These are phyloP conservation scores for Cyclotella choctawhatcheeana DNA, from an alignment of 108 stramenopile species.

Conservation along the genomic window DNA sequence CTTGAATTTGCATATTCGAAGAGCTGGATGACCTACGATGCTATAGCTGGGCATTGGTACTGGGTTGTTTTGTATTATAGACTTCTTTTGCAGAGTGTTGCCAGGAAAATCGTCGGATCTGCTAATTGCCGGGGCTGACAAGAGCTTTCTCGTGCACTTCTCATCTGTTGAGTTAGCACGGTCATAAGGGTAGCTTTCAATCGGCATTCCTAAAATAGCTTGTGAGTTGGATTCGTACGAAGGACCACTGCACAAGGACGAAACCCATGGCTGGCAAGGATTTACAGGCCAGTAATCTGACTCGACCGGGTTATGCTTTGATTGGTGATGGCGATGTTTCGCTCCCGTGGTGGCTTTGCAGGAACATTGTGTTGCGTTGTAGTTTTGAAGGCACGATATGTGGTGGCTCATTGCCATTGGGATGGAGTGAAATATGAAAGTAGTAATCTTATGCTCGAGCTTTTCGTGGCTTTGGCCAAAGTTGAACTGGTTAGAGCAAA, in stretches of 20 bases:
- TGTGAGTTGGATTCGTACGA: background rate
- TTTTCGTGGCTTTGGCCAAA: too few relatives aligned
- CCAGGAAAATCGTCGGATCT: conserved; percentile 21
- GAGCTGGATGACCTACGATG: conserved; percentile 61
- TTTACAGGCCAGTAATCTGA: background rate
- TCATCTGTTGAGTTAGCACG: background rate
- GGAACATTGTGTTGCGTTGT: too few relatives aligned
- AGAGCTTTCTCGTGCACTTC: background rate
- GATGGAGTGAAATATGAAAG: too few relatives aligned
- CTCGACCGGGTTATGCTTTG: background rate
- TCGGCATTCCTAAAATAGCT: background rate
- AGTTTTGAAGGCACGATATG: too few relatives aligned
- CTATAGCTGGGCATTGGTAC: conserved; percentile 16
- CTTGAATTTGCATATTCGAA: conserved; percentile 58
- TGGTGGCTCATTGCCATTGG: too few relatives aligned
- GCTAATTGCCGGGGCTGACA: background rate
- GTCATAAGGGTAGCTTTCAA: background rate
- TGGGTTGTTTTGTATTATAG: background rate
- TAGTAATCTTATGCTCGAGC: too few relatives aligned
- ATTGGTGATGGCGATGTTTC: background rate
- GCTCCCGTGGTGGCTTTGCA: too few relatives aligned
- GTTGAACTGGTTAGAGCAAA: too few relatives aligned
- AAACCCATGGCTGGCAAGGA: background rate
- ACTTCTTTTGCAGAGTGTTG: conserved; percentile 3
- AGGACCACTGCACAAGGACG: background rate